Base-by-base conservation (phyloP, 257 asterid species). In the Ballota nigra region DNA sequence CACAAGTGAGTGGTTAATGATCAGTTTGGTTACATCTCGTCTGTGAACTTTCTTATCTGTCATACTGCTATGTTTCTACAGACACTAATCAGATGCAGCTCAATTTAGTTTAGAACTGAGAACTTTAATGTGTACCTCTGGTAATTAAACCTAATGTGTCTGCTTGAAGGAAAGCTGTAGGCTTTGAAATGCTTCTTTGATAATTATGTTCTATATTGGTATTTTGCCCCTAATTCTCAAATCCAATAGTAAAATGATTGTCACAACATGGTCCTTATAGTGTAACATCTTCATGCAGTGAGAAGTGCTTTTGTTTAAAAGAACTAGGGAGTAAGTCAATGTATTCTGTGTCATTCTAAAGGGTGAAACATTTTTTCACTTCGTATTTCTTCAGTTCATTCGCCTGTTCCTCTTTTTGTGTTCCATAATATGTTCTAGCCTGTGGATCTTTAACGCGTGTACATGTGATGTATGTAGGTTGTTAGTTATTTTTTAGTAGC, bases 1-100 rank as follows among this genome's bases (percentile, higher is more conserved):
- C 99, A 64, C 99, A 95, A 86, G 99, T 95, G 84, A 90, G 83
- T 66, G 69, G 31, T 74, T 19, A 24, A 53, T 20, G 38, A 47
- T 68, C n/a, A 28, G 70, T 62, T 58, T 11, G 68, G 67, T 57
- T 47, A n/a, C 77, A 77, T 18, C 23, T 64, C 28, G 23, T 11
- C 6, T 51, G 19, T 75, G 26, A 24, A 19, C 36, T 18, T 66
- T 52, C 23, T 75, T 22, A 20, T 31, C 8, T 26, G 24, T 65
- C 52, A 22, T 76, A 52, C 64, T 56, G 29, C 47, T 53, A 33
- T 15, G 8, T 67, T 29, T 59, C 59, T 38, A n/a, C 18, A 26
- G 23, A 64, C 43, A n/a, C 23, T 68, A 26, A 51, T 49, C 66
- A 59, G 52, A 59, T 40, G 22, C 52, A 57, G 15, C 63, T 62